Conservation (phyloP, 148 eudicot genomes). For the Spergularia marina region DNA sequence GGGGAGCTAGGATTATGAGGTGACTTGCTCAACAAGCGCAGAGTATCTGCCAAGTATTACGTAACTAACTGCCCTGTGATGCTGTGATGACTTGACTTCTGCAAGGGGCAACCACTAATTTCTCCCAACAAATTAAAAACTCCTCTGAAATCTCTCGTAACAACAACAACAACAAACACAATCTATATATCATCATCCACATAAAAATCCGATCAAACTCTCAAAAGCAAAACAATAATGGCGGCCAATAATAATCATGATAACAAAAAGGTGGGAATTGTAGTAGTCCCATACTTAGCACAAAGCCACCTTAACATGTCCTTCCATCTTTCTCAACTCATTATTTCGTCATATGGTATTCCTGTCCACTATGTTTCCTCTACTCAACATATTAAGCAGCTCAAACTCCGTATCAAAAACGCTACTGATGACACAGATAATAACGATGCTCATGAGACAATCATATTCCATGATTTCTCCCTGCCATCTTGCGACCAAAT, state of each 20-base stretch:
- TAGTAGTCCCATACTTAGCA: background rate
- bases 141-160: no score
- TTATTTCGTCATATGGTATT: background rate
- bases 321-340: background rate
- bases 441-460: background rate
- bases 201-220: no score
- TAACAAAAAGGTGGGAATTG: background rate
- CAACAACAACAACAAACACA: no score
- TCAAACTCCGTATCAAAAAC: background rate
- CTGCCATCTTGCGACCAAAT: background rate
- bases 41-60: no score
- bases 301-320: constrained; percentile 13
- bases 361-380: constrained; percentile 3
- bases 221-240: no score
- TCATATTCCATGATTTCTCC: background rate
- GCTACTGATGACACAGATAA: background rate
- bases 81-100: no score
- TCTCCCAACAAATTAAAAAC: no score
- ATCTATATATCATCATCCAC: no score
- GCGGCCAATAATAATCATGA: background rate
- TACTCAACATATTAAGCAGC: background rate
- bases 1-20: no score
- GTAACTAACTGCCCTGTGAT: no score
- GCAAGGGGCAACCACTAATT: no score
- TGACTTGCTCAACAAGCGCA: no score